Percentiles rank a stretch among this genome's conserved stretches.
phyloP scores from a whole-genome alignment of 1,139 yeast genomes.

The Kodamaea sp. region DNA sequence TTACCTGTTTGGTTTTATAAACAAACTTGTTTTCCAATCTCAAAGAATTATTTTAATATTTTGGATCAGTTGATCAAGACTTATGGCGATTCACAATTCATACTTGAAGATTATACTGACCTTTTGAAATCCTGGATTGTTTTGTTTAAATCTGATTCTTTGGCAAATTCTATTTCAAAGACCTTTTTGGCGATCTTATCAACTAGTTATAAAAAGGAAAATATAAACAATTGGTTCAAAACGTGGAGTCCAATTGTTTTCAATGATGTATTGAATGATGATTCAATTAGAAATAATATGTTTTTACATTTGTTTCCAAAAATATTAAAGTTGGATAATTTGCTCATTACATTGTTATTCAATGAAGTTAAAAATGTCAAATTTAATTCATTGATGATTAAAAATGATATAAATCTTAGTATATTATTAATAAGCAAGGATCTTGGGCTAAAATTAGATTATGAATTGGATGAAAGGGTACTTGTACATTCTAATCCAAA shows the following conservation, averaged over 20 bases:
- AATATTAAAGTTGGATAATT: slow-evolving; percentile 51
- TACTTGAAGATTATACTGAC: slow-evolving; percentile 41
- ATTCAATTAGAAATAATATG: slow-evolving; percentile 42
- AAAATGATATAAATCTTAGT: slow-evolving; percentile 26
- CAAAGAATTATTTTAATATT: slow-evolving; percentile 58
- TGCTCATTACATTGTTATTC: slow-evolving; percentile 27
- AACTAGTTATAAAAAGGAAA: slow-evolving; percentile 16
- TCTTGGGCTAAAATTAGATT: slow-evolving; percentile 58
- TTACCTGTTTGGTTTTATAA: slow-evolving; percentile 45
- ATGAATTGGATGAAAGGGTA: slow-evolving; percentile 47
- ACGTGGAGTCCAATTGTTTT: slow-evolving; percentile 47
- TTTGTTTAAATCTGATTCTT: slow-evolving; percentile 52
- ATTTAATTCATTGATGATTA: slow-evolving; percentile 3
- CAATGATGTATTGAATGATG: slow-evolving; percentile 25
- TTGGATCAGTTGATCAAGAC: slow-evolving; percentile 50
- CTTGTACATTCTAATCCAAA: slow-evolving; percentile 43
- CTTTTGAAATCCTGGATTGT: slow-evolving; percentile 46
- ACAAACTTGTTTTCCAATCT: slow-evolving; percentile 43
- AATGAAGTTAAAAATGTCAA: slow-evolving; percentile 9
- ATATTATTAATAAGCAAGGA: slow-evolving; percentile 41
- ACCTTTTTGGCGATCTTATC: slow-evolving; percentile 48
- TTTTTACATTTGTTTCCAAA: slow-evolving; percentile 61
- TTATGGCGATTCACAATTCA: slow-evolving; percentile 33
- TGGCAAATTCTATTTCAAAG: slow-evolving; percentile 69
- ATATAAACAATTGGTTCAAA: slow-evolving; percentile 42